Evolutionary conservation across 2,329 filamentous ascomycete genomes (phyloP).

Genomic region (Penicillium brasilianum): DNA sequence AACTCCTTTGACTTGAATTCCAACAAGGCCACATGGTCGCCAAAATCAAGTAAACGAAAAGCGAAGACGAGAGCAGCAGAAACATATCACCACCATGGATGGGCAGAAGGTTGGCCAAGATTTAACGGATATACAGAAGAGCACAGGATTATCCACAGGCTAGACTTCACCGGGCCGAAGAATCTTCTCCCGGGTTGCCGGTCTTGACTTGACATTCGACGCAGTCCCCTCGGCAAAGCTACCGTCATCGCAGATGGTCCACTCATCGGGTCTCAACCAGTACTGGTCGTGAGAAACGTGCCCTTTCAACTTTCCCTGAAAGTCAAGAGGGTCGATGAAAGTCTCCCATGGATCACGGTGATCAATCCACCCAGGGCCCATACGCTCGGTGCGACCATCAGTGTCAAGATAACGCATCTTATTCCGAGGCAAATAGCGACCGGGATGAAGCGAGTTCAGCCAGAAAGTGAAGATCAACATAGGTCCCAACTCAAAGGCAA

Average conservation of each 20-base stretch:
- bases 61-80: no score
- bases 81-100: no score
- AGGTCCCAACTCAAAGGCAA: constrained; percentile 43
- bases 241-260: constrained; percentile 34
- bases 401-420: constrained; percentile 37
- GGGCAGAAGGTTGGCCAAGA: background rate
- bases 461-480: constrained; percentile 44
- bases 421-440: constrained; percentile 37
- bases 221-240: constrained; percentile 34
- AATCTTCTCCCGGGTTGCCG: background rate
- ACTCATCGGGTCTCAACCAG: constrained; percentile 36
- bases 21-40: background rate
- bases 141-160: background rate
- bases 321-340: constrained; percentile 37
- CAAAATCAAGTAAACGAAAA: background rate
- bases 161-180: constrained; percentile 3
- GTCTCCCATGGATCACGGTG: constrained; percentile 34
- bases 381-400: constrained; percentile 37
- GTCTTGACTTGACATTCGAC: constrained; percentile 23
- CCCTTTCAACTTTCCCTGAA: constrained; percentile 33
- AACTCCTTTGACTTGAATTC: background rate
- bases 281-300: constrained; percentile 36
- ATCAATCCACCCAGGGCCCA: constrained; percentile 42
- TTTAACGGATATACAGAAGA: background rate
- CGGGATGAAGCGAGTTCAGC: constrained; percentile 45